phyloP scores from a whole-genome alignment of 2,329 filamentous ascomycete genomes.

The Huntiella bhutanensis region DNA sequence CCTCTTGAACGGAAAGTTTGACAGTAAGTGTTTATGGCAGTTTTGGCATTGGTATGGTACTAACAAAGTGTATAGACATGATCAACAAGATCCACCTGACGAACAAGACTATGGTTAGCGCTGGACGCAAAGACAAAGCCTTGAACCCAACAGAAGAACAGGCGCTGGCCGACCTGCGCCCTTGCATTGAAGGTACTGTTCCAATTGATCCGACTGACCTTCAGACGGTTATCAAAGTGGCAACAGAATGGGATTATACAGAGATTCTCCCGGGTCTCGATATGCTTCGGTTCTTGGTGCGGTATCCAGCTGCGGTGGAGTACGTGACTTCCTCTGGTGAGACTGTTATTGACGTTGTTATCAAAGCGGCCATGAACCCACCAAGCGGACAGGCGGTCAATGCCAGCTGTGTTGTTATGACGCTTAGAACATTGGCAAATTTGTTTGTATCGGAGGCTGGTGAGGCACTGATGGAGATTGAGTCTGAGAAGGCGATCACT shows the following conservation, averaged over 20 bases:
- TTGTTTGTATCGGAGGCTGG: constrained; percentile 62
- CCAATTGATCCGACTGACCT: constrained; percentile 33
- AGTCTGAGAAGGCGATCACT: constrained; percentile 36
- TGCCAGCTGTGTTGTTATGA: constrained; percentile 76
- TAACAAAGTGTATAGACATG: constrained; percentile 32
- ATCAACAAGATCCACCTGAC: constrained; percentile 58
- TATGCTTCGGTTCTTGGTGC: constrained; percentile 64
- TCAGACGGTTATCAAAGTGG: constrained; percentile 49
- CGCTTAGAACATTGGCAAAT: constrained; percentile 62
- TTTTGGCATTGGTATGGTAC: background rate
- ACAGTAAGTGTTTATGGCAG: constrained; percentile 21
- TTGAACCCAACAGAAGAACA: constrained; percentile 55
- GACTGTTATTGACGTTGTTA: constrained; percentile 39
- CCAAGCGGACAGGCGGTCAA: constrained; percentile 38
- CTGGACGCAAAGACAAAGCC: constrained; percentile 53
- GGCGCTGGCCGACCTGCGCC: constrained; percentile 39
- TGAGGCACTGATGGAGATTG: constrained; percentile 41
- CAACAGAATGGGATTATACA: constrained; percentile 60
- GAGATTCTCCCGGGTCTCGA: constrained; percentile 74
- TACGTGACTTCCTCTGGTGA: constrained; percentile 32
- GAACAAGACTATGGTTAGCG: constrained; percentile 52
- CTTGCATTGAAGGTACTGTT: constrained; percentile 41
- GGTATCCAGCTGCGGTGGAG: constrained; percentile 45
- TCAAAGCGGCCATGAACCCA: constrained; percentile 19
- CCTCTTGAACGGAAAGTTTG: constrained; percentile 47